Evolutionary conservation across 495 filamentous ascomycete genomes (phyloP).

Genomic region (Cercophora sp.): DNA sequence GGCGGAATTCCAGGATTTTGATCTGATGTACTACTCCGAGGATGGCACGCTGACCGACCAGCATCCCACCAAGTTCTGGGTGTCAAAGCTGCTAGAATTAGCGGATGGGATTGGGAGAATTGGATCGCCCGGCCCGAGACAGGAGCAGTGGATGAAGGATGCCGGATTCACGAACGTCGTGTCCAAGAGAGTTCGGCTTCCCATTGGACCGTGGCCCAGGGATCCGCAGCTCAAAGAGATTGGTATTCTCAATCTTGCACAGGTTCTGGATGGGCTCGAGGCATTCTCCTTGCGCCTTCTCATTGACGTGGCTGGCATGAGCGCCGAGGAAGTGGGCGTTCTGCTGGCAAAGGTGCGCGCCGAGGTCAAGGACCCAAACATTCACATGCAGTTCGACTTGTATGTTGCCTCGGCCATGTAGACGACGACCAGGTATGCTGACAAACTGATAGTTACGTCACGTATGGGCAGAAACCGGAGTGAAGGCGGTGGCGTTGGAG

Average conservation of each 20-base stretch:
- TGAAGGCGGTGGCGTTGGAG: too few relatives aligned
- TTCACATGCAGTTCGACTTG: slow-evolving; percentile 39
- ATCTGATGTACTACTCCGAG: slow-evolving; percentile 48
- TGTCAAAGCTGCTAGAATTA: slow-evolving; percentile 33
- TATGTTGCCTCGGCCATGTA: background rate
- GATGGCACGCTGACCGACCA: slow-evolving; percentile 46
- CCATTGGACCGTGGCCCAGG: slow-evolving; percentile 55
- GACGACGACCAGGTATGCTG: background rate
- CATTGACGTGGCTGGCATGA: slow-evolving; percentile 53
- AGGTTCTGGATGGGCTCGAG: slow-evolving; percentile 42
- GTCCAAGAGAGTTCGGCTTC: slow-evolving; percentile 49
- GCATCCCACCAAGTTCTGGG: slow-evolving; percentile 29
- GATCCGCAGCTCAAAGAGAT: slow-evolving; percentile 50
- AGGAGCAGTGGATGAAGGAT: slow-evolving; percentile 42
- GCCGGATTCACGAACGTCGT: slow-evolving; percentile 54
- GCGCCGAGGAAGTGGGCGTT: slow-evolving; percentile 47
- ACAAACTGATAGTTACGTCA: slow-evolving; percentile 2
- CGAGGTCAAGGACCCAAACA: slow-evolving; percentile 48
- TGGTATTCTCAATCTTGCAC: slow-evolving; percentile 40
- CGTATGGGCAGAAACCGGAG: slow-evolving; percentile 7
- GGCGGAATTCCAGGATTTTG: slow-evolving; percentile 56
- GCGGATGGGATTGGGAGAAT: slow-evolving; percentile 38
- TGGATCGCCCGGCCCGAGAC: slow-evolving; percentile 30
- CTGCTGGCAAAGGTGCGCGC: slow-evolving; percentile 52
- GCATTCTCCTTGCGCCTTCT: slow-evolving; percentile 43